Evolutionary conservation across 176 grass and related monocot genomes (phyloP).

Genomic region (Coix lacrymajobi): DNA sequence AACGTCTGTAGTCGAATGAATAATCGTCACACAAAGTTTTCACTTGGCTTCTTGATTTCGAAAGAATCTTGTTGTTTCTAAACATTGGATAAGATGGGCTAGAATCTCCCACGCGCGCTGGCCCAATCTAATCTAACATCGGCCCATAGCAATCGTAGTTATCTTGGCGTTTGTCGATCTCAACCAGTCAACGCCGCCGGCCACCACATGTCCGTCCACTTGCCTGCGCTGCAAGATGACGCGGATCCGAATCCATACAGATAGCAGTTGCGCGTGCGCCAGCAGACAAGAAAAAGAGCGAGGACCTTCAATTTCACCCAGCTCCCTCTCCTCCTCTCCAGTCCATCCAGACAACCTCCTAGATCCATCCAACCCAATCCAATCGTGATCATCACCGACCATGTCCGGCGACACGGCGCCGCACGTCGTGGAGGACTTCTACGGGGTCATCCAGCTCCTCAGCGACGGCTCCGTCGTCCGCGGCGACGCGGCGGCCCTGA

Average conservation of each 20-base stretch:
- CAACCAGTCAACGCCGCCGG: not conserved
- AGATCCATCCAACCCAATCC: not conserved
- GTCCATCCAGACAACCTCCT: not conserved
- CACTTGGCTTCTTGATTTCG: too few species aligned
- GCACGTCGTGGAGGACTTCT: constrained; percentile 32
- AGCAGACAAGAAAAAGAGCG: not conserved
- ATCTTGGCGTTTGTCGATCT: too few species aligned
- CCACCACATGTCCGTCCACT: not conserved
- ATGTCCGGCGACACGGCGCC: constrained; percentile 17
- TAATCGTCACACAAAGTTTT: too few species aligned
- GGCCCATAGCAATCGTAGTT: too few species aligned
- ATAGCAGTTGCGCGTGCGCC: not conserved
- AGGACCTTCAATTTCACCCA: not conserved
- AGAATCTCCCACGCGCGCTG: not conserved
- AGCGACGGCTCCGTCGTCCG: constrained; percentile 37
- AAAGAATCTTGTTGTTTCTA: too few species aligned
- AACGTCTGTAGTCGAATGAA: too few species aligned
- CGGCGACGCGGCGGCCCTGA: not conserved
- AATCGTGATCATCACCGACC: not conserved
- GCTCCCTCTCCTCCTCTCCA: not conserved
- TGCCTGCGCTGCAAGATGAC: not conserved
- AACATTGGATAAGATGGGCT: not conserved
- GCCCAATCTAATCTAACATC: not conserved
- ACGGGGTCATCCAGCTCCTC: constrained; percentile 10
- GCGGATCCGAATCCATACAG: not conserved